These are phyloP conservation scores for Lumnitzera littorea DNA, from an alignment of 345 rosid genomes.

Conservation along the genomic window DNA sequence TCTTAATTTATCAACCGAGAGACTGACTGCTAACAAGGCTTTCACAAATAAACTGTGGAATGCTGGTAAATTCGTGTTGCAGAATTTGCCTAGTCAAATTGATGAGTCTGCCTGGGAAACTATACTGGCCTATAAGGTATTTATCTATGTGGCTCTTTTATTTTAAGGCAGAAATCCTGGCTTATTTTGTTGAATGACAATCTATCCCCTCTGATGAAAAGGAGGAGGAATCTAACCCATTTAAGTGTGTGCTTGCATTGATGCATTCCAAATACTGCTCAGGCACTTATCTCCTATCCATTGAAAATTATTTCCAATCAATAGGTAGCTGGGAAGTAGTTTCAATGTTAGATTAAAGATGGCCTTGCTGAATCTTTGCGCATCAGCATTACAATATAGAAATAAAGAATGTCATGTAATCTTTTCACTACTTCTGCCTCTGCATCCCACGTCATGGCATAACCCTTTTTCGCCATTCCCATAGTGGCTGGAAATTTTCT, in stretches of 20 bases:
- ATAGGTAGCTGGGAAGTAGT: too few species aligned
- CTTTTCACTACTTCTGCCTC: neutral
- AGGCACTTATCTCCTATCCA: too few species aligned
- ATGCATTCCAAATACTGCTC: too few species aligned
- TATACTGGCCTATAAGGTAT: conserved; percentile 56
- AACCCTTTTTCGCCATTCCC: too few species aligned
- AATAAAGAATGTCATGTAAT: too few species aligned
- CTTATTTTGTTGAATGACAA: neutral
- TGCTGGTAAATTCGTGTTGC: conserved; percentile 94
- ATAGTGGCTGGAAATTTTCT: neutral
- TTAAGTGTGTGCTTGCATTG: too few species aligned
- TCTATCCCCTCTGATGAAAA: too few species aligned
- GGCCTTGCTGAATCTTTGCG: too few species aligned
- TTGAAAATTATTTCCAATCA: too few species aligned
- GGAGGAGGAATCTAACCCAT: too few species aligned
- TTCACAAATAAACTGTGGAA: conserved; percentile 98
- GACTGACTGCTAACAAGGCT: conserved; percentile 90
- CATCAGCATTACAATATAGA: too few species aligned
- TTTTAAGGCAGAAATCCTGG: neutral
- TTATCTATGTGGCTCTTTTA: conserved; percentile 7
- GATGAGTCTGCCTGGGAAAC: conserved; percentile 71
- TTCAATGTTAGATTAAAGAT: too few species aligned
- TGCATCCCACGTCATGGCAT: neutral
- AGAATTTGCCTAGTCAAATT: conserved; percentile 65
- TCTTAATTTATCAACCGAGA: conserved; percentile 85